A percentile compares a stretch with the other conserved stretches of the same genome.
phyloP scores from a whole-genome alignment of 1,284 basidiomycete genomes.

The Ceratobasidium sp. region DNA sequence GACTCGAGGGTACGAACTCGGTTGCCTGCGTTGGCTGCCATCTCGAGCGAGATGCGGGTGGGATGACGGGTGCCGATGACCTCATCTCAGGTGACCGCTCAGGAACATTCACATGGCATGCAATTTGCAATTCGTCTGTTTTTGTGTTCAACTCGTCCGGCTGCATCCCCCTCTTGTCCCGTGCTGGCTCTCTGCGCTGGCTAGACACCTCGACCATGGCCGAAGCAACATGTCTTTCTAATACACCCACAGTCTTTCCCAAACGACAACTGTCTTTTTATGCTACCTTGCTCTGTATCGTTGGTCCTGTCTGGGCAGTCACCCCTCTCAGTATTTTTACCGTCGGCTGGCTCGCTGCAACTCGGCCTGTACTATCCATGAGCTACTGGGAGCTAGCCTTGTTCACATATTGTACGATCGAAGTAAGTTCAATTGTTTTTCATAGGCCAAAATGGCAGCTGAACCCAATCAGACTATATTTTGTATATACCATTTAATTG shows the following conservation, averaged over 20 bases:
- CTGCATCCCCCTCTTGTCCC: background rate
- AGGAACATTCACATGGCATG: constrained; percentile 30
- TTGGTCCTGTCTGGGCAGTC: constrained; percentile 74
- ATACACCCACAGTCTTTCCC: constrained; percentile 38
- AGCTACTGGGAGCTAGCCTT: constrained; percentile 43
- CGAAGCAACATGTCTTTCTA: constrained; percentile 10
- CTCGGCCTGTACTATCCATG: constrained; percentile 20
- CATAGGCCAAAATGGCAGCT: background rate
- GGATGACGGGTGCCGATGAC: background rate
- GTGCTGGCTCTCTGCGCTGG: constrained; percentile 17
- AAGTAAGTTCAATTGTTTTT: constrained; percentile 56
- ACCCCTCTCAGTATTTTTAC: constrained; percentile 57
- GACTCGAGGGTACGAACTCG: too few relatives aligned
- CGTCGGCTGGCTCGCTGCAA: constrained; percentile 42
- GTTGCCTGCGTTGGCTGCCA: background rate
- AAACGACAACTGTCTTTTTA: constrained; percentile 62
- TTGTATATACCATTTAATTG: constrained; percentile 70
- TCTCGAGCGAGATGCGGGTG: background rate
- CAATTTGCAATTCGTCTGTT: constrained; percentile 33
- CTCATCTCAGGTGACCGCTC: constrained; percentile 20
- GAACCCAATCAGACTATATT: constrained; percentile 67
- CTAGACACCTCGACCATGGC: constrained; percentile 2
- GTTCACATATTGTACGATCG: constrained; percentile 63
- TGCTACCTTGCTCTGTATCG: constrained; percentile 61
- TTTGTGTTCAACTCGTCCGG: constrained; percentile 13